Evolutionary conservation across 768 basidiomycete species (phyloP).

Genomic region (Jaapia argillacea): DNA sequence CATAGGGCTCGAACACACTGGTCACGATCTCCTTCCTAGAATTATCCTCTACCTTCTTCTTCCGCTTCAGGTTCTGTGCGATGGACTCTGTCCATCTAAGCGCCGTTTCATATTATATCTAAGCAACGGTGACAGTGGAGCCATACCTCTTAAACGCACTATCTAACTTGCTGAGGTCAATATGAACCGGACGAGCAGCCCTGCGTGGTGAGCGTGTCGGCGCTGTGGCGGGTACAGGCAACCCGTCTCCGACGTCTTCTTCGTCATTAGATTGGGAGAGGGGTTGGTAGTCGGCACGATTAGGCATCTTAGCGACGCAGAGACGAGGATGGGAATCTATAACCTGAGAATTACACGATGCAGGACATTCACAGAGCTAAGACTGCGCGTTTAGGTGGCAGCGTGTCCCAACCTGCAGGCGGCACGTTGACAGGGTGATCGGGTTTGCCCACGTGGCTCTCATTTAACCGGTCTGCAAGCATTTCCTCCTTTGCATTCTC

Average conservation of each 20-base stretch:
- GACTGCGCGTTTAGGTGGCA: too few species aligned
- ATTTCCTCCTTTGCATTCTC: too few species aligned
- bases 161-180: conserved; percentile 74
- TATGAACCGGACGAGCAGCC: conserved; percentile 42
- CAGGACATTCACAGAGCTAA: too few species aligned
- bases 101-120: background rate
- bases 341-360: too few species aligned
- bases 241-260: conserved; percentile 26
- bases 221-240: conserved; percentile 16
- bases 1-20: conserved; percentile 67
- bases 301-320: conserved; percentile 24
- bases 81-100: conserved; percentile 80
- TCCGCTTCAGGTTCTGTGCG: conserved; percentile 75
- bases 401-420: too few species aligned
- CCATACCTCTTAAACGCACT: conserved; percentile 71
- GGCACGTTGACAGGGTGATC: background rate
- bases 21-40: conserved; percentile 67
- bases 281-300: conserved; percentile 35
- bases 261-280: conserved; percentile 30
- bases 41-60: conserved; percentile 58
- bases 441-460: background rate
- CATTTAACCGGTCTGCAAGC: too few species aligned
- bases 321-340: too few species aligned
- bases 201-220: conserved; percentile 20
- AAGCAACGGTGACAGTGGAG: background rate